Conservation (phyloP, 1,284 basidiomycete genomes). For the Tilletia setariae region DNA sequence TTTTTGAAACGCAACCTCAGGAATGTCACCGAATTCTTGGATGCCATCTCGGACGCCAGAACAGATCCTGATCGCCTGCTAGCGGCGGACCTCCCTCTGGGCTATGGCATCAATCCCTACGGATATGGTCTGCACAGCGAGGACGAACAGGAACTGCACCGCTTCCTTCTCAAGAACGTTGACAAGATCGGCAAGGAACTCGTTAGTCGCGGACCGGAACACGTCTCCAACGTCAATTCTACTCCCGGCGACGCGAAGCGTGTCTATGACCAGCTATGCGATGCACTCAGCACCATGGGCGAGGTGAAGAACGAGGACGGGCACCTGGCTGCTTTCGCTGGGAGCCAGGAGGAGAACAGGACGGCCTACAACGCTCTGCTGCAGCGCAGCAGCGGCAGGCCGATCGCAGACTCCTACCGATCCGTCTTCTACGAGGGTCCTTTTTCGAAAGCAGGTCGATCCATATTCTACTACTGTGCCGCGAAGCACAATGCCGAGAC, state of each 20-base stretch:
- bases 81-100: conserved; percentile 48
- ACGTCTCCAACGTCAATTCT: background rate
- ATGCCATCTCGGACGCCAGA: conserved; percentile 44
- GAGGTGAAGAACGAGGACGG: conserved; percentile 33
- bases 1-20: conserved; percentile 48
- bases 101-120: conserved; percentile 44
- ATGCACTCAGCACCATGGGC: conserved; percentile 32
- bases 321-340: conserved; percentile 24
- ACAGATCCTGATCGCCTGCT: conserved; percentile 46
- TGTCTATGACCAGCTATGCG: conserved; percentile 40
- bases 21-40: conserved; percentile 46
- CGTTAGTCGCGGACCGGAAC: conserved; percentile 22
- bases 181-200: conserved; percentile 45
- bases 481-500: conserved; percentile 70
- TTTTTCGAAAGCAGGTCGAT: conserved; percentile 50
- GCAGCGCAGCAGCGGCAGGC: conserved; percentile 36
- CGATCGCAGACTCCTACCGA: conserved; percentile 36
- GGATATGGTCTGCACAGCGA: conserved; percentile 43
- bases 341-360: conserved; percentile 18
- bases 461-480: conserved; percentile 58
- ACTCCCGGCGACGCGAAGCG: conserved; percentile 20
- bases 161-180: conserved; percentile 42
- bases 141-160: conserved; percentile 39
- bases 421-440: conserved; percentile 42
- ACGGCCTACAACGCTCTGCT: conserved; percentile 36